Conservation (phyloP, 768 basidiomycete species). For the Amanita muscaria region DNA sequence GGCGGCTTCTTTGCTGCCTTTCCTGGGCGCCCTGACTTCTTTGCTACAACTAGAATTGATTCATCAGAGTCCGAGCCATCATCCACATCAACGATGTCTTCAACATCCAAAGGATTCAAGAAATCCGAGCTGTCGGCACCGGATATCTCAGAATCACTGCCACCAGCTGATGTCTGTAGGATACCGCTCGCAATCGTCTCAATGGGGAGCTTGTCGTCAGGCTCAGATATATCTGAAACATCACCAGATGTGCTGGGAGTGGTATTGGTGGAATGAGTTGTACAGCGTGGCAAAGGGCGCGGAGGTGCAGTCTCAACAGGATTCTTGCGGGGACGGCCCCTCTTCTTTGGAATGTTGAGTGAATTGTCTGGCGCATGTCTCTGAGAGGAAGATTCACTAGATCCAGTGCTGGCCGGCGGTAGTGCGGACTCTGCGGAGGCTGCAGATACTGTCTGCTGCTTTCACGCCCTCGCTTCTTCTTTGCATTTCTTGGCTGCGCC, state of each 20-base stretch:
- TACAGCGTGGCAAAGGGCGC: not conserved
- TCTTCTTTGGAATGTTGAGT: not conserved
- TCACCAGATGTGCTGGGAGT: not conserved
- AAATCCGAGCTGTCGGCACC: not conserved
- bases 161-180: not conserved
- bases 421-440: conserved; percentile 2
- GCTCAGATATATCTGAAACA: not conserved
- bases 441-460: conserved; percentile 3
- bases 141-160: not conserved
- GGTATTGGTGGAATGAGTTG: not conserved
- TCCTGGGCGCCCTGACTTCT: not conserved
- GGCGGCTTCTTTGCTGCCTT: conserved; percentile 1
- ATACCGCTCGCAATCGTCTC: not conserved
- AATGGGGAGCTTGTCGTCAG: conserved; percentile 2
- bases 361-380: not conserved
- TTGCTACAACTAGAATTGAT: not conserved
- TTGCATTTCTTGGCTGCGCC: conserved; percentile 1
- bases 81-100: conserved; percentile 1
- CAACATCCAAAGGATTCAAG: not conserved
- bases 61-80: not conserved
- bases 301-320: not conserved
- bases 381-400: no score
- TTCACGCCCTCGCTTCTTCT: not conserved
- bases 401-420: not conserved
- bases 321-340: conserved; percentile 1